These are phyloP conservation scores for Serendipita vermifera DNA, from an alignment of 768 basidiomycete genomes.

Conservation along the genomic window DNA sequence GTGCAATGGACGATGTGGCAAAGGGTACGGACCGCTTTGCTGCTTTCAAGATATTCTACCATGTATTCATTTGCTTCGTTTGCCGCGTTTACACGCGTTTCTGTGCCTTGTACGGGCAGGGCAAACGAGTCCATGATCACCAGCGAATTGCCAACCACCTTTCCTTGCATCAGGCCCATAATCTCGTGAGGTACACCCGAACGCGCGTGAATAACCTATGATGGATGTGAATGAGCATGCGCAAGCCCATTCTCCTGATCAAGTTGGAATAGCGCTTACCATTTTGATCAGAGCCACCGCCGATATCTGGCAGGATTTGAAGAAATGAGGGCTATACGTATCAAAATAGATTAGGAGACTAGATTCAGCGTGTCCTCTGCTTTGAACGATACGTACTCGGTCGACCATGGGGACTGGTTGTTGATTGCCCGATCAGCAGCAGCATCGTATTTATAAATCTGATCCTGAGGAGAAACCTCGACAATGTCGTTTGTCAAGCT, in stretches of 20 bases:
- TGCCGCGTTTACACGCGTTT: slow-evolving; percentile 93
- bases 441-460: slow-evolving; percentile 63
- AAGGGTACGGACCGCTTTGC: slow-evolving; percentile 50
- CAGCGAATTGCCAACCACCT: slow-evolving; percentile 55
- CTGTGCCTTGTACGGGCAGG: slow-evolving; percentile 93
- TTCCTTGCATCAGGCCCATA: slow-evolving; percentile 99
- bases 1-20: slow-evolving; percentile 1
- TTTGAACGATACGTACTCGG: slow-evolving; percentile 64
- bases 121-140: slow-evolving; percentile 92
- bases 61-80: slow-evolving; percentile 97
- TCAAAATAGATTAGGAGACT: background rate
- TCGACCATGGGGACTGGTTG: slow-evolving; percentile 65
- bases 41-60: slow-evolving; percentile 80
- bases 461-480: slow-evolving; percentile 61
- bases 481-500: slow-evolving; percentile 55
- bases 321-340: slow-evolving; percentile 30
- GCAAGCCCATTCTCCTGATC: too few relatives aligned
- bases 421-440: slow-evolving; percentile 55
- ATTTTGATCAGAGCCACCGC: slow-evolving; percentile 39
- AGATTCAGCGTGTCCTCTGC: background rate
- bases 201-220: slow-evolving; percentile 66
- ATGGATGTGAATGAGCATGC: too few relatives aligned
- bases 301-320: slow-evolving; percentile 34
- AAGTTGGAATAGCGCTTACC: slow-evolving; percentile 25
- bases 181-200: slow-evolving; percentile 97